Conservation (phyloP, 495 filamentous ascomycete genomes). For the Xylaria palmicola region DNA sequence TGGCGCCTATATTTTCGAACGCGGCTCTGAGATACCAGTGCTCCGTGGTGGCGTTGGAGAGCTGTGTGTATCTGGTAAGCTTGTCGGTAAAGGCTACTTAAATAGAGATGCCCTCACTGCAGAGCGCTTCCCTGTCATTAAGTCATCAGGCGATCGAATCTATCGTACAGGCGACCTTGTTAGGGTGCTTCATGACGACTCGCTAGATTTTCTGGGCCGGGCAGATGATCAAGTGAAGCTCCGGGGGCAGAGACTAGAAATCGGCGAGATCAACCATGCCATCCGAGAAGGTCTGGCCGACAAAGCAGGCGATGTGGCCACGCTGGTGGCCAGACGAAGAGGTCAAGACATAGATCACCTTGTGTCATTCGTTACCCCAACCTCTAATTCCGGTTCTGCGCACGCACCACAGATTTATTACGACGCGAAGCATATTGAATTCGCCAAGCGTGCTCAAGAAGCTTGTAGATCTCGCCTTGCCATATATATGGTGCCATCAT, state of each 20-base stretch:
- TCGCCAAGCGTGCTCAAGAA: constrained; percentile 39
- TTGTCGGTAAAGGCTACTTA: constrained; percentile 86
- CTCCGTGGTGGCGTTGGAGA: constrained; percentile 81
- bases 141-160: constrained; percentile 50
- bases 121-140: constrained; percentile 60
- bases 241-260: constrained; percentile 73
- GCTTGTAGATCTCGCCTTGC: constrained; percentile 62
- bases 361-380: constrained; percentile 62
- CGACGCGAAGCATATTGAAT: constrained; percentile 17
- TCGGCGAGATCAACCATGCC: constrained; percentile 70
- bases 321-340: constrained; percentile 63
- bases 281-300: constrained; percentile 50
- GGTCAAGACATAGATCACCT: constrained; percentile 65
- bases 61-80: constrained; percentile 78
- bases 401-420: constrained; percentile 31
- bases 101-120: constrained; percentile 68
- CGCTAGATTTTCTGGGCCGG: constrained; percentile 71
- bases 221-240: constrained; percentile 81
- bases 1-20: constrained; percentile 73
- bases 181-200: constrained; percentile 65
- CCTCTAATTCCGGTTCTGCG: not conserved
- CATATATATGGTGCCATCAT: constrained; percentile 75
- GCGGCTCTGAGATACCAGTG: constrained; percentile 65
- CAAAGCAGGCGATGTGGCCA: constrained; percentile 57
- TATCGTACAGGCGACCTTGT: constrained; percentile 84